Evolutionary conservation across 1,139 yeast species (phyloP).

Genomic region (Hyphopichia fennica): DNA sequence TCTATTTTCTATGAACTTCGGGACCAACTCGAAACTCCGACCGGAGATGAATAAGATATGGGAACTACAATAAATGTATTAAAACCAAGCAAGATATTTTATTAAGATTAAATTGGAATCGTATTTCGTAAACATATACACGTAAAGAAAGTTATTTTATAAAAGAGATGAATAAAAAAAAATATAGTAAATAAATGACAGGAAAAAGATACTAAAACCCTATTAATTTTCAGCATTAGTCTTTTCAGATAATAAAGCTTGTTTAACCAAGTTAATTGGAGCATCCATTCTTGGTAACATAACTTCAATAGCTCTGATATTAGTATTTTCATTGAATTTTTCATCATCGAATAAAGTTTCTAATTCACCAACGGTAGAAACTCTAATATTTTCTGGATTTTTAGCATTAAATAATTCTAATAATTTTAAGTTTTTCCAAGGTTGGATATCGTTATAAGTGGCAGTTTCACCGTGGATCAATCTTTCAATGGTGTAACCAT

Average conservation of each 20-base stretch:
- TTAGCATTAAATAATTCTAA: conserved; percentile 74
- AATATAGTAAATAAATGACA: not conserved
- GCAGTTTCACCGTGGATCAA: conserved; percentile 82
- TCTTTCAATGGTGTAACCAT: conserved; percentile 88
- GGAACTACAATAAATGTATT: not conserved
- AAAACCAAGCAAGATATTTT: not conserved
- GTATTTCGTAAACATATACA: not conserved
- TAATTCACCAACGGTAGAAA: conserved; percentile 66
- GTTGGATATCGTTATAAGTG: conserved; percentile 75
- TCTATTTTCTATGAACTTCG: too few relatives aligned
- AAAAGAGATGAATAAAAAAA: not conserved
- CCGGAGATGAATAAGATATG: not conserved
- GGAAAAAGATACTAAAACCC: not conserved
- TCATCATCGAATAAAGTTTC: conserved; percentile 54
- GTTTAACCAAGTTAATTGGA: conserved; percentile 66
- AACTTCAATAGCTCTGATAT: conserved; percentile 75
- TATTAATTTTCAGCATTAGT: conserved; percentile 45
- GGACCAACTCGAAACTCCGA: not conserved
- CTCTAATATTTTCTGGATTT: conserved; percentile 54
- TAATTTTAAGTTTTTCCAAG: conserved; percentile 73
- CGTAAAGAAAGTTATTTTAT: not conserved
- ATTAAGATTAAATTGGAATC: not conserved
- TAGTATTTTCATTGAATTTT: conserved; percentile 58
- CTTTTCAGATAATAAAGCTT: conserved; percentile 75
- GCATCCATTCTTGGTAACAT: conserved; percentile 84